These are phyloP conservation scores for Ophiostoma fasciatum DNA, from an alignment of 2,329 filamentous ascomycete genomes.

Conservation along the genomic window DNA sequence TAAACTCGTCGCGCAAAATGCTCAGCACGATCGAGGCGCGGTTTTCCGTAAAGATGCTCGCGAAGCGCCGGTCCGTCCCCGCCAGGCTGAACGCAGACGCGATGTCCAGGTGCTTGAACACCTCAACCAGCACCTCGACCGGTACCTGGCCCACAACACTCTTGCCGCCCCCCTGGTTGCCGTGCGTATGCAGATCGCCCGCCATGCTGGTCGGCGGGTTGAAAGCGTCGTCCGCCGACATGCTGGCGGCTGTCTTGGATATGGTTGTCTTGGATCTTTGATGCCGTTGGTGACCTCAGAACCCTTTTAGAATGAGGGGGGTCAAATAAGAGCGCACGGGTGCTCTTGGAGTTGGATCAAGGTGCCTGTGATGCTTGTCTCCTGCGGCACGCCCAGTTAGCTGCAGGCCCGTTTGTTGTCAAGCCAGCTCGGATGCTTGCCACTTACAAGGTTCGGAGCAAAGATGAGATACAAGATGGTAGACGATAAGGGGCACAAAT, in stretches of 20 bases:
- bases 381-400: background rate
- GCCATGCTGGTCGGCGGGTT: background rate
- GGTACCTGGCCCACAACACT: no score
- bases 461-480: no score
- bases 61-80: conserved; percentile 22
- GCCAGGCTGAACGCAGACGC: conserved; percentile 25
- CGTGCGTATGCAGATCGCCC: background rate
- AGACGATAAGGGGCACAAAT: no score
- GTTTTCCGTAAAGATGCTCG: conserved; percentile 25
- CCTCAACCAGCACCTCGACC: conserved; percentile 32
- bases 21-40: conserved; percentile 27
- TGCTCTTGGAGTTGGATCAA: background rate
- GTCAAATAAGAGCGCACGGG: no score
- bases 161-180: no score
- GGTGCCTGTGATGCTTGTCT: background rate
- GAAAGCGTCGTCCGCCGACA: conserved; percentile 1
- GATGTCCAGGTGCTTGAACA: conserved; percentile 30
- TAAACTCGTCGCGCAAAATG: conserved; percentile 27
- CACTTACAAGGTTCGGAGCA: no score
- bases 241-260: conserved; percentile 6
- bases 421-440: no score
- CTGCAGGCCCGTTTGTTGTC: no score
- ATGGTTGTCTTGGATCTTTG: no score
- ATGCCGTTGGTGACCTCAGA: no score
- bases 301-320: no score